Evolutionary conservation across 225 moss, liverwort and hornwort genomes (phyloP), one percentile per base, ranked within the genome.

Genomic region (Lunularia cruciata): DNA sequence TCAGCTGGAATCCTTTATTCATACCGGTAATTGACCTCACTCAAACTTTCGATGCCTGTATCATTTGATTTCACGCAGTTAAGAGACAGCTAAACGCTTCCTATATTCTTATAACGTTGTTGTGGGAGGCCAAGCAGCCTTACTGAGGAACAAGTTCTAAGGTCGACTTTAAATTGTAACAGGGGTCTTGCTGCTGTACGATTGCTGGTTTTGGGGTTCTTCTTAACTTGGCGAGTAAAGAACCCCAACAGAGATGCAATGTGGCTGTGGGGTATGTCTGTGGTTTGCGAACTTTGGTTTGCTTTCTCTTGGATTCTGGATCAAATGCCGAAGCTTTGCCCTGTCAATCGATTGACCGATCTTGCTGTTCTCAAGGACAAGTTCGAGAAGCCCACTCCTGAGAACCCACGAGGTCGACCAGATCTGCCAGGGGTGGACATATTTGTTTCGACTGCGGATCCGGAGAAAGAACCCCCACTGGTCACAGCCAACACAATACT

Each of bases 181-280:
- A 69, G 69, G 55, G 54, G 20, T 22, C 71, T 71, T 18, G 71
- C 71, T 6, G 32, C 60, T 3, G 32, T 60, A 47, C 33, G 87
- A 5, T 0, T 87, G 72, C 81, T 85, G 26, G 90, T 90, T 0
- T 71, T 90, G 16, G 83, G 77, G 3, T 81, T 90, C 69, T 87
- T 90, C 25, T 73, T 90, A 8, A 42, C 83, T 20, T 90, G 89
- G 89, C 85, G 89, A 63, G 31, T 90, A 11, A 69, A 81, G 33
- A 83, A 90, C 45, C 85, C 80, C 0, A 90, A 90, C 62, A 73
- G 61, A 19, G 85, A 90, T 57, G 87, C 87, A 6, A 81, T 87
- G 60, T 90, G 89, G 87, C 78, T 90, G 0, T 90, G 89, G 87
- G 89, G 89, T 11, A 85, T 90, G 87, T 90, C 90, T 2, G 87